phyloP scores from a whole-genome alignment of 495 filamentous ascomycete species.

The Aspergillus wentii region DNA sequence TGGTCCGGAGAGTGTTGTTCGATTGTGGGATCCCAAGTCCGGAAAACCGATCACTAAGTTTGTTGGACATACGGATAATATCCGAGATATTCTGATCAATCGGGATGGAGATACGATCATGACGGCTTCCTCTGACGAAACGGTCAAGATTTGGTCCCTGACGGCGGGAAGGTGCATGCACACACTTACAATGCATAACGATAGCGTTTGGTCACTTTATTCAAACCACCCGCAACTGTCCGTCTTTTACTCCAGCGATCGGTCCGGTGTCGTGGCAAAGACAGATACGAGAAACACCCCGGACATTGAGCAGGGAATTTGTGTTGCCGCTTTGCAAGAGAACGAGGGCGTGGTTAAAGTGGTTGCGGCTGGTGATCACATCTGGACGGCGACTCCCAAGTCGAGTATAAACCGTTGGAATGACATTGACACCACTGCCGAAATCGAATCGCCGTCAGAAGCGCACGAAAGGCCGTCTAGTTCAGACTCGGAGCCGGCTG shows the following conservation, averaged over 20 bases:
- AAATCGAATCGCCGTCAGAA: slow-evolving; percentile 50
- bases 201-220: slow-evolving; percentile 94
- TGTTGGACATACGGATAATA: slow-evolving; percentile 95
- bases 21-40: slow-evolving; percentile 87
- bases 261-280: slow-evolving; percentile 87
- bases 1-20: slow-evolving; percentile 88
- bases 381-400: slow-evolving; percentile 92
- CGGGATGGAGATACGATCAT: slow-evolving; percentile 84
- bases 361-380: slow-evolving; percentile 69
- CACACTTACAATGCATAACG: slow-evolving; percentile 97
- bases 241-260: slow-evolving; percentile 90
- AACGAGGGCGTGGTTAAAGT: slow-evolving; percentile 85
- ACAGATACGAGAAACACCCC: slow-evolving; percentile 76
- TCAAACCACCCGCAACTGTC: slow-evolving; percentile 81
- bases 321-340: slow-evolving; percentile 83
- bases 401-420: slow-evolving; percentile 95
- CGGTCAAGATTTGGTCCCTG: slow-evolving; percentile 95
- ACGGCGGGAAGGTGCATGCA: slow-evolving; percentile 94
- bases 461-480: no score
- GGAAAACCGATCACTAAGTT: slow-evolving; percentile 93
- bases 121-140: slow-evolving; percentile 94
- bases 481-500: slow-evolving; percentile 40
- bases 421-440: slow-evolving; percentile 72
- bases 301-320: slow-evolving; percentile 86
- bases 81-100: slow-evolving; percentile 85